These are phyloP conservation scores for Onygena corvina DNA, from an alignment of 2,329 filamentous ascomycete genomes.

Conservation along the genomic window DNA sequence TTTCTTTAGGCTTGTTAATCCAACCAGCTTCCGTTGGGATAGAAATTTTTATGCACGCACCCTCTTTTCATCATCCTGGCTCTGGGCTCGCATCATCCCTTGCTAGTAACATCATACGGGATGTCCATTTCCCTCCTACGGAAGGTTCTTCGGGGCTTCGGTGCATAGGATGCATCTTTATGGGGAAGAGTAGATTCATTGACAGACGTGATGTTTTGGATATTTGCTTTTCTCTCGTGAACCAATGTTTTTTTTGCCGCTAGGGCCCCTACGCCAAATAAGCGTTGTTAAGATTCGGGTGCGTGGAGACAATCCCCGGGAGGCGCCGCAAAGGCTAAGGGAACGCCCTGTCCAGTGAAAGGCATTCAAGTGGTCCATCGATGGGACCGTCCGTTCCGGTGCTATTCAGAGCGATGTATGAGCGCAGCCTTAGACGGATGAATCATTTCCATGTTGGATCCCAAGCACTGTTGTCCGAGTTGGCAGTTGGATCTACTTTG, in stretches of 20 bases:
- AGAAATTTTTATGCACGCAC: conserved; percentile 4
- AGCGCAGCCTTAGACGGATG: no score
- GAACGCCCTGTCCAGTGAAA: background rate
- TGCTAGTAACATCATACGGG: background rate
- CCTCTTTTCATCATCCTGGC: background rate
- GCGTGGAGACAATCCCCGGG: background rate
- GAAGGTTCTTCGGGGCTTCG: conserved; percentile 1
- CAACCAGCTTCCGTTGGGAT: conserved; percentile 1
- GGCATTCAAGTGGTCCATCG: background rate
- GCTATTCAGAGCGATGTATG: no score
- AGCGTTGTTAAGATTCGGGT: background rate
- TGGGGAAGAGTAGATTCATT: no score
- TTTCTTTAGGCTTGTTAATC: background rate
- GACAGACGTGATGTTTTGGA: no score
- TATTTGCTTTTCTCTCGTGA: background rate
- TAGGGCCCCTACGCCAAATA: background rate
- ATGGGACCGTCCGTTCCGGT: background rate
- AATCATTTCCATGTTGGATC: background rate
- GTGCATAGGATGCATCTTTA: background rate
- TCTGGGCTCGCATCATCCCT: background rate
- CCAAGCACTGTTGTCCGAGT: background rate
- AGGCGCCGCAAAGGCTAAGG: conserved; percentile 4
- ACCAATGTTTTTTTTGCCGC: background rate
- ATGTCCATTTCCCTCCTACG: background rate
- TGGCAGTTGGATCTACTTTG: background rate